A percentile compares a stretch with the other conserved stretches of the same genome.
These are phyloP conservation scores for Acephala macrosclerotiorum DNA, from an alignment of 2,329 filamentous ascomycete genomes.

Conservation along the genomic window DNA sequence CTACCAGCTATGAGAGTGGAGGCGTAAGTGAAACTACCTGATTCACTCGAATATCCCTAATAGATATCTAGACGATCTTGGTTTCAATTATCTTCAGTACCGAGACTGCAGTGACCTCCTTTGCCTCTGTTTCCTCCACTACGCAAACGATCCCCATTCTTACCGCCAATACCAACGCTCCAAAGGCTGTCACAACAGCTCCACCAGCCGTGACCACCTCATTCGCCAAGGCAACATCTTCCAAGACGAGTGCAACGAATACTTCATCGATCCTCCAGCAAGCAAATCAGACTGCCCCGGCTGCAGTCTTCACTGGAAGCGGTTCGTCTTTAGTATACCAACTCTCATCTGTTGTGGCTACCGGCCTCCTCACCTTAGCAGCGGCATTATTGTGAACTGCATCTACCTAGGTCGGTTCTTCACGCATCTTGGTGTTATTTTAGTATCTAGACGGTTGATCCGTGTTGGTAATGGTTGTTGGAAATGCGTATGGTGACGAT, in stretches of 20 bases:
- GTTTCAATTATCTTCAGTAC: conserved; percentile 15
- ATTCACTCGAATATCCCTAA: background rate
- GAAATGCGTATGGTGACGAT: background rate
- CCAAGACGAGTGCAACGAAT: background rate
- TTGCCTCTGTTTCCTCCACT: background rate
- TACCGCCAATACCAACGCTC: background rate
- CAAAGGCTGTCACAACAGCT: background rate
- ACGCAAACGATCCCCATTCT: background rate
- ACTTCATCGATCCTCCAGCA: conserved; percentile 1
- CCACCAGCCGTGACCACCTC: conserved; percentile 1
- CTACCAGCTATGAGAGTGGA: background rate
- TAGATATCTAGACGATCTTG: conserved; percentile 2
- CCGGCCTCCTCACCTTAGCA: background rate
- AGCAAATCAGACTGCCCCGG: conserved; percentile 8
- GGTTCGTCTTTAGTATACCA: background rate
- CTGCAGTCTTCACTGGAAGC: conserved; percentile 7
- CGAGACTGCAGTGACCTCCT: conserved; percentile 3
- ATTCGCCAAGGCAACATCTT: background rate
- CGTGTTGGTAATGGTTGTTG: background rate
- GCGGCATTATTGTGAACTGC: background rate
- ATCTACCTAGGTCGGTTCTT: background rate
- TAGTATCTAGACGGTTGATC: background rate
- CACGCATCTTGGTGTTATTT: background rate
- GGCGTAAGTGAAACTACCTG: background rate
- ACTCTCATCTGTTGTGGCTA: background rate